Evolutionary conservation across 768 basidiomycete genomes (phyloP).

Genomic region (Mycena albidolilacea): DNA sequence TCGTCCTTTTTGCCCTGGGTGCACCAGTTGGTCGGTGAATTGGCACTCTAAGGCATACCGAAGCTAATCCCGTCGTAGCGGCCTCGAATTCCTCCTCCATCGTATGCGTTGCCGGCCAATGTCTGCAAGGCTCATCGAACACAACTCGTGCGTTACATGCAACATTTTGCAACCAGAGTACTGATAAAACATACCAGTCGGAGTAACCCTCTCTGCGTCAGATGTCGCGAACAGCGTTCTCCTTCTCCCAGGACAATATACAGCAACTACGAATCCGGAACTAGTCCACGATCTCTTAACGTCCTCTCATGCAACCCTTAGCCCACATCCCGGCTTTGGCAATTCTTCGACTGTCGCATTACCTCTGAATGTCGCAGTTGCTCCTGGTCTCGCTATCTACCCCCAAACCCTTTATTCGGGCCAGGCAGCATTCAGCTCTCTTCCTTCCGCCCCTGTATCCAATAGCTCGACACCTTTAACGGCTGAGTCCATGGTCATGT

Average conservation of each 20-base stretch:
- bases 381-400: conserved; percentile 80
- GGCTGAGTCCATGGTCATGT: conserved; percentile 76
- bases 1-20: conserved; percentile 49
- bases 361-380: conserved; percentile 77
- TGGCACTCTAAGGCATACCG: neutral
- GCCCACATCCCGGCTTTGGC: conserved; percentile 74
- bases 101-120: conserved; percentile 92
- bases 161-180: neutral
- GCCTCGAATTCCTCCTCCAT: conserved; percentile 61
- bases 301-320: conserved; percentile 71
- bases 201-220: conserved; percentile 72
- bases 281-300: conserved; percentile 79
- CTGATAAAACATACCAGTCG: conserved; percentile 64
- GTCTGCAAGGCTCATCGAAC: conserved; percentile 84
- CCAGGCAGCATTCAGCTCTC: conserved; percentile 68
- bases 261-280: conserved; percentile 78
- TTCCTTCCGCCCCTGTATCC: conserved; percentile 64
- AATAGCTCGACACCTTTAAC: conserved; percentile 67
- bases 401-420: conserved; percentile 76
- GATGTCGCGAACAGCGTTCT: conserved; percentile 68
- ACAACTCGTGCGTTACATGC: conserved; percentile 67
- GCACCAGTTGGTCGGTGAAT: conserved; percentile 55
- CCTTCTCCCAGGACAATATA: conserved; percentile 85
- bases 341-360: conserved; percentile 70
- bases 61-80: neutral